Conservation (phyloP, 169 alveolate genomes). For the Plasmodium sp. region DNA sequence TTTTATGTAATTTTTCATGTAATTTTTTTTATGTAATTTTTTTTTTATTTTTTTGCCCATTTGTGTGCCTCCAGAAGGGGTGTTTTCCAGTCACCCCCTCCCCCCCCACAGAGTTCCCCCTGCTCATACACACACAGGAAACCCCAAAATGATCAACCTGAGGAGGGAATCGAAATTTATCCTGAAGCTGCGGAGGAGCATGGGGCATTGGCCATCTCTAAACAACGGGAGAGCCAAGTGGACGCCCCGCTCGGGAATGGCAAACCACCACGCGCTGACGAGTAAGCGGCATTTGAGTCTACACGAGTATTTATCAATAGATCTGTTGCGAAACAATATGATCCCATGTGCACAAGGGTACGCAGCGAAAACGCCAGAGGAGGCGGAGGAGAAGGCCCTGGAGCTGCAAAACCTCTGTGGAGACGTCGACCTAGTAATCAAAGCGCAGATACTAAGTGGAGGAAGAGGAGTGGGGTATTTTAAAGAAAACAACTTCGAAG, state of each 20-base stretch:
- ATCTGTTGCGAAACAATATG: slow-evolving; percentile 77
- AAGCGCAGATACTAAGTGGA: slow-evolving; percentile 92
- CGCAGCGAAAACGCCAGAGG: slow-evolving; percentile 83
- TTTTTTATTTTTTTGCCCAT: no score
- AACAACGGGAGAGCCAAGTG: not conserved
- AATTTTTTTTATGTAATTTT: no score
- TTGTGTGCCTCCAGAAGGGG: not conserved
- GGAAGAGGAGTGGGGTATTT: slow-evolving; percentile 94
- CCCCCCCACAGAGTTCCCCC: not conserved
- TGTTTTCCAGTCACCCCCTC: not conserved
- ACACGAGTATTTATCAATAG: slow-evolving; percentile 84
- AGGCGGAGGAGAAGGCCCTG: slow-evolving; percentile 83
- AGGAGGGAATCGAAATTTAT: slow-evolving; percentile 19
- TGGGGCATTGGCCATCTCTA: not conserved
- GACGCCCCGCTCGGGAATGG: not conserved
- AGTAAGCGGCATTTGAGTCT: slow-evolving; percentile 78
- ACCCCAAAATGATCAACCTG: slow-evolving; percentile 4
- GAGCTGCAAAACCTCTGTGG: slow-evolving; percentile 76
- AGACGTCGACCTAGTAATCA: slow-evolving; percentile 80
- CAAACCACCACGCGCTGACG: not conserved
- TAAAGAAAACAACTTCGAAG: slow-evolving; percentile 84
- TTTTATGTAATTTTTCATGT: no score
- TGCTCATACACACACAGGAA: not conserved
- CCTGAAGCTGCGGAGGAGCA: not conserved
- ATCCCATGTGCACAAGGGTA: slow-evolving; percentile 82